A percentile compares a stretch with the other conserved stretches of the same genome.
Evolutionary conservation across 1,139 yeast genomes (phyloP).

Genomic region (Scheffersomyces quercinus): DNA sequence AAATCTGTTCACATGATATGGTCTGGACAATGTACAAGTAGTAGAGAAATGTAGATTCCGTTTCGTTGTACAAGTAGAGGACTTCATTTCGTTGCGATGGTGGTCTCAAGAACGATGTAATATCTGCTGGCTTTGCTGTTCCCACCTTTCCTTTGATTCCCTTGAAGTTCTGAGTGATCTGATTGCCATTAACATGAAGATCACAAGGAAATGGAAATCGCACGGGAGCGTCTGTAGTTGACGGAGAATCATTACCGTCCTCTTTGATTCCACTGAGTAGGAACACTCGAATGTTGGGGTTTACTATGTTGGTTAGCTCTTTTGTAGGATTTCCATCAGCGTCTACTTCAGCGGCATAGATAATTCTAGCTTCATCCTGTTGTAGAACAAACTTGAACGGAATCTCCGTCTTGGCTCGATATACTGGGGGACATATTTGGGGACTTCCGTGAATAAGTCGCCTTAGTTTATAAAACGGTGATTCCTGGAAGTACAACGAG

Average conservation of each 20-base stretch:
- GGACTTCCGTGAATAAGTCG: constrained; percentile 50
- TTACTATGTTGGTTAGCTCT: not conserved
- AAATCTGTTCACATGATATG: constrained; percentile 37
- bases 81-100: constrained; percentile 38
- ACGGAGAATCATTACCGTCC: constrained; percentile 17
- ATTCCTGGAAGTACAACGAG: constrained; percentile 46
- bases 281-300: constrained; percentile 22
- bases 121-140: constrained; percentile 67
- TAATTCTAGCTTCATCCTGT: constrained; percentile 33
- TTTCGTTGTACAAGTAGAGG: constrained; percentile 54
- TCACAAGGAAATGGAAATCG: constrained; percentile 64
- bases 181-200: constrained; percentile 48
- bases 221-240: constrained; percentile 39
- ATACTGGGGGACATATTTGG: constrained; percentile 28
- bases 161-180: constrained; percentile 49
- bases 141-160: constrained; percentile 66
- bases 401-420: constrained; percentile 42
- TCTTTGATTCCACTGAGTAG: constrained; percentile 47
- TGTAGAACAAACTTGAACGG: constrained; percentile 38
- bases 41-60: constrained; percentile 43
- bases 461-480: constrained; percentile 53
- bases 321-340: constrained; percentile 25
- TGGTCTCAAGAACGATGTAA: constrained; percentile 44
- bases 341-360: constrained; percentile 10
- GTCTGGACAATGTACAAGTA: constrained; percentile 56